Evolutionary conservation across 1,139 yeast genomes (phyloP), one percentile per base, ranked within the genome.

Genomic region (Ogataea hybrid): DNA sequence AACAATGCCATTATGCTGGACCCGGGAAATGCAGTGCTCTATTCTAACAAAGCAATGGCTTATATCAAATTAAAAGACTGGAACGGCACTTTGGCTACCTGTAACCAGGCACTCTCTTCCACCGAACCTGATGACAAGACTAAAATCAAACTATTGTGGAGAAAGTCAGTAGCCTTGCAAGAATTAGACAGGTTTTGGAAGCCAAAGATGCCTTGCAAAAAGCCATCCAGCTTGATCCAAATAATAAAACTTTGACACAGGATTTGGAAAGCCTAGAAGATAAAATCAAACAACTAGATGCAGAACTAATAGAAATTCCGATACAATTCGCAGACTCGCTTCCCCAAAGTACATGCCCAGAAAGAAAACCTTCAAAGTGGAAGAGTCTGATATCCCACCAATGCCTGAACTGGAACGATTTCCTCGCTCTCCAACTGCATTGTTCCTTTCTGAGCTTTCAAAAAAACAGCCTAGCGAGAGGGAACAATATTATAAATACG

Each of bases 31-130:
- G 73, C 95, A 0, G 73, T 84, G 5, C 68, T 87, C 5, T 84
- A 76, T 59, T 81, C 96, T 11, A 90, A 90, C 61, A 68, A 90
- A 41, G 94, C 97, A 3, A 82, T 86, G 59, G 77, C 89, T 22
- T 73, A 79, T 51, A 62, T 85, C 41, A 79, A 82, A 52, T 64
- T 83, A 5, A 62, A 70, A 6, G 72, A 74, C 34, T 78, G 73
- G 67, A 64, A 67, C 4, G 71, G 77, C 31, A 95, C 92, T 1
- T 58, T 81, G 10, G 63, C 64, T 14, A 88, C 84, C 56, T 77
- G 90, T 50, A 69, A 75, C 17, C 56, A 58, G 6, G 92, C 95
- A 0, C 62, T 88, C 25, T 57, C 55, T 10, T 53, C 71, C 2
- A 17, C 35, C 3, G 68, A 64, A 22, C 62, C 69, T 0, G 62